Base-by-base conservation (phyloP, 1,284 basidiomycete species). In the Pisolithus thermaeus region DNA sequence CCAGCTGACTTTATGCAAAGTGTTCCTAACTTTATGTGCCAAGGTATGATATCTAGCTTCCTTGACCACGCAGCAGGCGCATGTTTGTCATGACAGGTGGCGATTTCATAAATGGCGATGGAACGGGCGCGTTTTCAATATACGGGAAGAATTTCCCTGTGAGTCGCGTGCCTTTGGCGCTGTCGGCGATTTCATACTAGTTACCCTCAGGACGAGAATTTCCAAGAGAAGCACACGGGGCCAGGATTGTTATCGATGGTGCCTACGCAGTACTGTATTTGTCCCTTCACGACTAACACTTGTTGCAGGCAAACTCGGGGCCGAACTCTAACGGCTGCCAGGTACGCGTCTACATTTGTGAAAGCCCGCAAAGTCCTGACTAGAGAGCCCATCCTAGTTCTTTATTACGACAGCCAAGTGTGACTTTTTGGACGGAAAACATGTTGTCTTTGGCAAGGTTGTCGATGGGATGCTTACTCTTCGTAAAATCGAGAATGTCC, bases 361-460 rank as follows among this genome's bases (percentile, higher is more conserved):
- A n/a, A 47, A 8, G 27, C 11, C 8, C 32, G 35, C 23, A 27
- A 20, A 30, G 48, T 23, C 46, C 52, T 54, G n/a, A 37, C 46
- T 8, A 39, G 14, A 2, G 22, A 16, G 3, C 23, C 18, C 18
- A 40, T 54, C 43, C 16, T 61, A 97, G 84, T 99, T 99, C 76
- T 99, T 99, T 76, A 88, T 99, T 63, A 99, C 96, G 0, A 93
- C 91, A 0, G 92, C 87, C 14, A 88, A 90, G 53, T 95, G 93
- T 56, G 90, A 93, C 58, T 99, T 98, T 68, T 77, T 97, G 39
- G 92, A 97, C 64, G 89, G 88, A 49, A 97, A 97, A 66, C 94
- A 97, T 67, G 87, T 91, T 55, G 92, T 97, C 1, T 97, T 97
- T 62, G 94, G 94, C 11, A 86, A 83, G 58, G 90, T 97, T 32